Percentiles rank a stretch among this genome's conserved stretches.
phyloP scores from a whole-genome alignment of 192 early-diverging fungal genomes.

The Ambispora gerdemannii region DNA sequence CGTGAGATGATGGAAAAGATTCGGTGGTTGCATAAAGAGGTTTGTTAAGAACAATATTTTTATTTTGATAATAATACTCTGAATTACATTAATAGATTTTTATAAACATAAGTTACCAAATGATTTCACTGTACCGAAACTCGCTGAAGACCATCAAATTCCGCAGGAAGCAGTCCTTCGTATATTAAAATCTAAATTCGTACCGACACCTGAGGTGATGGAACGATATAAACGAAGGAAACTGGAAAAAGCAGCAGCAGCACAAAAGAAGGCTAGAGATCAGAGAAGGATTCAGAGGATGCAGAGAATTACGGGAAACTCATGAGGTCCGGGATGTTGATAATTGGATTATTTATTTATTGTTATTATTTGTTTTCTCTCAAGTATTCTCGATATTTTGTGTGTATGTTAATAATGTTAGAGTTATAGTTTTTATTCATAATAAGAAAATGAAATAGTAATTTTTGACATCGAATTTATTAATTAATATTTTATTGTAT shows the following conservation, averaged over 20 bases:
- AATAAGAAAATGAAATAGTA: too few species aligned
- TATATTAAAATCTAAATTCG: not conserved
- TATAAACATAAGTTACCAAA: not conserved
- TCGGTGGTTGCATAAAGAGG: not conserved
- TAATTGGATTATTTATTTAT: too few species aligned
- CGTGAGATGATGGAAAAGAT: not conserved
- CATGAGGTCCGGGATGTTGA: too few species aligned
- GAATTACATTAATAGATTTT: not conserved
- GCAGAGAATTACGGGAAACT: too few species aligned
- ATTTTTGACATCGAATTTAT: too few species aligned
- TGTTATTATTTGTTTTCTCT: too few species aligned
- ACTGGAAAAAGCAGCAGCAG: not conserved
- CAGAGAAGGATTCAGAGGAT: too few species aligned
- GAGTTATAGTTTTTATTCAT: too few species aligned
- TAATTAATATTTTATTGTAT: too few species aligned
- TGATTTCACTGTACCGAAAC: not conserved
- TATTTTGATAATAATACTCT: not conserved
- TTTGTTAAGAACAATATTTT: not conserved
- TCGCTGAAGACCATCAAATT: not conserved
- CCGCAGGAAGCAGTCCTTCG: not conserved
- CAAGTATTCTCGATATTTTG: too few species aligned
- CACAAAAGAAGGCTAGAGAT: too few species aligned
- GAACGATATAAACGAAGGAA: not conserved
- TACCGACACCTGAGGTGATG: not conserved
- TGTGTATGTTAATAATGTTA: too few species aligned